Conservation (phyloP, 2,329 filamentous ascomycete species). For the Xylaria sp. region DNA sequence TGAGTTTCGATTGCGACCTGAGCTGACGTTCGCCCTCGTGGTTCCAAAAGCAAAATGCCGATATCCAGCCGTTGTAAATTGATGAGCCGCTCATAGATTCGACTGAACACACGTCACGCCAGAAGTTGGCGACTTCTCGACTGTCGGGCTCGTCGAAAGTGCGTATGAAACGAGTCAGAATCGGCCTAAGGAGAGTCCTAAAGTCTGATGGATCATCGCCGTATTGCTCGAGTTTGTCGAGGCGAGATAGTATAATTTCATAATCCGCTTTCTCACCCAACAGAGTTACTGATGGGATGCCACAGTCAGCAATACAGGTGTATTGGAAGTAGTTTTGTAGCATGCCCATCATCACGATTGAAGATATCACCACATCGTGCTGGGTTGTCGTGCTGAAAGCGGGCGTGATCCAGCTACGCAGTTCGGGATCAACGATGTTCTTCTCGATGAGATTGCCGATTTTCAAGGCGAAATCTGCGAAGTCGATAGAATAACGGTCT, state of each 20-base stretch:
- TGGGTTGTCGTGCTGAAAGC: constrained; percentile 61
- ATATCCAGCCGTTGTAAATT: constrained; percentile 22
- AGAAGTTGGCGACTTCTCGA: constrained; percentile 50
- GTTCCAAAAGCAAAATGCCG: constrained; percentile 31
- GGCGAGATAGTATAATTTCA: constrained; percentile 45
- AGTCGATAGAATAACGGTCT: constrained; percentile 10
- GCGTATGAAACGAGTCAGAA: constrained; percentile 52
- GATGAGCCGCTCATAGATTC: not conserved
- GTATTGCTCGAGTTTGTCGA: constrained; percentile 52
- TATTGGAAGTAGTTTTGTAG: constrained; percentile 61
- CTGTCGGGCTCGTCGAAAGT: constrained; percentile 49
- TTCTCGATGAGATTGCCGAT: constrained; percentile 54
- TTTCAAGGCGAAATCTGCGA: constrained; percentile 14
- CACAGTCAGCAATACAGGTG: constrained; percentile 50
- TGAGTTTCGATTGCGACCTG: not conserved
- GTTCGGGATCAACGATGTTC: constrained; percentile 53
- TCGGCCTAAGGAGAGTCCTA: constrained; percentile 49
- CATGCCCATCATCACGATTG: constrained; percentile 62
- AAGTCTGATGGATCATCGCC: constrained; percentile 52
- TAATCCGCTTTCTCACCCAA: constrained; percentile 60
- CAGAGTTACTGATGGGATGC: constrained; percentile 63
- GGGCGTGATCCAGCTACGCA: constrained; percentile 62
- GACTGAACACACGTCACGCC: constrained; percentile 38
- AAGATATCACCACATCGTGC: constrained; percentile 54
- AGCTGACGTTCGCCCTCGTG: not conserved